Percentiles rank a stretch among this genome's conserved stretches.
phyloP scores from a whole-genome alignment of 305 asterid species.

The Plantago coronopus region DNA sequence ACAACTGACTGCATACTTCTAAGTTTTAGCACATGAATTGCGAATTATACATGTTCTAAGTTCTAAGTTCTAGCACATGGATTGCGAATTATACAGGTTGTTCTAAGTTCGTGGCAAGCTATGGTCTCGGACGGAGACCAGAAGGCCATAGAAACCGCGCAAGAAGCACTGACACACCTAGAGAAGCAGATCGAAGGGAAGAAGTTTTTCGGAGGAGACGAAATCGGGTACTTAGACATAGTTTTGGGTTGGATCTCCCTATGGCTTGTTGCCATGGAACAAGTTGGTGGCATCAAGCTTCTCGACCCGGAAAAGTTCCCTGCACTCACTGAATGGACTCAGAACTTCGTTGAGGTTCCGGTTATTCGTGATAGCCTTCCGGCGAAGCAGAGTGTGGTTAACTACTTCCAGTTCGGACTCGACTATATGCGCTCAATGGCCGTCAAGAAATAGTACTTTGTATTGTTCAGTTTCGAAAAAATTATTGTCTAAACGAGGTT shows the following conservation, averaged over 20 bases:
- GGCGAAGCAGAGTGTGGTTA: conserved; percentile 27
- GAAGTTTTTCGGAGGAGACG: conserved; percentile 38
- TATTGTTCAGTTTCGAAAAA: too few species aligned
- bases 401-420: conserved; percentile 37
- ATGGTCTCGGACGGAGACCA: conserved; percentile 30
- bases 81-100: conserved; percentile 20
- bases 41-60: too few species aligned
- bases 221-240: conserved; percentile 41
- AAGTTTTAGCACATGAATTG: too few species aligned
- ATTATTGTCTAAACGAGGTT: too few species aligned
- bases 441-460: conserved; percentile 14
- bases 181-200: conserved; percentile 46
- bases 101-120: conserved; percentile 33
- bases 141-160: conserved; percentile 32
- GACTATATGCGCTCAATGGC: conserved; percentile 34
- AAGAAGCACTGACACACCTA: conserved; percentile 22
- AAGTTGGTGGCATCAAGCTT: conserved; percentile 39
- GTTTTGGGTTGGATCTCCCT: conserved; percentile 35
- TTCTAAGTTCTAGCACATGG: background rate
- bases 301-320: conserved; percentile 33
- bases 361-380: conserved; percentile 32
- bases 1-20: too few species aligned
- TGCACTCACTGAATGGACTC: conserved; percentile 31
- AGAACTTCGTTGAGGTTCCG: conserved; percentile 32
- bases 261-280: conserved; percentile 38